phyloP scores from a whole-genome alignment of 805 yeast genomes.

The Torulaspora indica region DNA sequence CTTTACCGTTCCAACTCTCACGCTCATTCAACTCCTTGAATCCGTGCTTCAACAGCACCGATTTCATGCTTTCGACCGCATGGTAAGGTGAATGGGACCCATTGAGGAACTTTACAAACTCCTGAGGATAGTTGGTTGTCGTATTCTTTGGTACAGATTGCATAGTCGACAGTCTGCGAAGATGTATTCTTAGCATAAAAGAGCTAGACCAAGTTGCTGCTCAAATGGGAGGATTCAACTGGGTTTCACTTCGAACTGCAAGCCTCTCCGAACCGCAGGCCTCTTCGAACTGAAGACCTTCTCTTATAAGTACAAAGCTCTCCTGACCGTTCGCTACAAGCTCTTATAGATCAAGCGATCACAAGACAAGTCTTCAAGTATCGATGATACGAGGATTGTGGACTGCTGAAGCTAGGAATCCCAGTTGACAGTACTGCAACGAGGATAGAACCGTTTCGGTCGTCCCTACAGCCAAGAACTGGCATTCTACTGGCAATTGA shows the following conservation, averaged over 20 bases:
- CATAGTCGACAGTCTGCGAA: conserved; percentile 27
- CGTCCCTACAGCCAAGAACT: too few species aligned
- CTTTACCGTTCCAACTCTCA: conserved; percentile 56
- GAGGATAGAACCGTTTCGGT: too few species aligned
- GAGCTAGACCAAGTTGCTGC: not conserved
- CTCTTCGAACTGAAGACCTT: not conserved
- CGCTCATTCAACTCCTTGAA: conserved; percentile 72
- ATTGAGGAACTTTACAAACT: conserved; percentile 74
- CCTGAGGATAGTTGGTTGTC: conserved; percentile 35
- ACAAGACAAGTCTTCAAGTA: not conserved
- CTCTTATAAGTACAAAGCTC: not conserved
- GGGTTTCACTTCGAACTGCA: conserved; percentile 1
- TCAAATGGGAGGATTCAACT: not conserved
- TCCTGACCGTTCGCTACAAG: not conserved
- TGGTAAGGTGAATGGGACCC: conserved; percentile 92
- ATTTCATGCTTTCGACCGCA: conserved; percentile 66
- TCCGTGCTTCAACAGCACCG: conserved; percentile 54
- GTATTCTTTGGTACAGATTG: conserved; percentile 13
- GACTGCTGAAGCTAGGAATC: too few species aligned
- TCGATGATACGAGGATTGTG: not conserved
- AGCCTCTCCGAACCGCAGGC: too few species aligned
- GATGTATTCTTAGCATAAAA: conserved; percentile 28
- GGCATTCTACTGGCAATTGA: too few species aligned
- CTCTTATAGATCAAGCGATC: not conserved
- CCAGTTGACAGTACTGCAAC: too few species aligned